A percentile compares a stretch with the other conserved stretches of the same genome.
phyloP scores from a whole-genome alignment of 768 basidiomycete species.

The Lenzites betulinus region DNA sequence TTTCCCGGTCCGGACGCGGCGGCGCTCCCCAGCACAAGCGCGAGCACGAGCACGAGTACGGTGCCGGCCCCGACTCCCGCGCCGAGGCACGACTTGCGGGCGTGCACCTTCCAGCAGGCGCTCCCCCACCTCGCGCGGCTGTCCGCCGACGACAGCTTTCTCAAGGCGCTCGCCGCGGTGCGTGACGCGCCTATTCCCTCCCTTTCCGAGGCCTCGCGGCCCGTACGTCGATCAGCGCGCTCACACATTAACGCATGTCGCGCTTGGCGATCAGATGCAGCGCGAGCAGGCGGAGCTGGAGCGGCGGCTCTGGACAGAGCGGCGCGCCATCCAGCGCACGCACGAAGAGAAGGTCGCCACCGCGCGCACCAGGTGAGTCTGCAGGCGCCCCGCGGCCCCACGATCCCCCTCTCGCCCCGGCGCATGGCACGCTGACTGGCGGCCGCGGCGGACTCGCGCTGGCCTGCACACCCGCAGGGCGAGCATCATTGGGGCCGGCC shows the following conservation, averaged over 20 bases:
- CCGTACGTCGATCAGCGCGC: neutral
- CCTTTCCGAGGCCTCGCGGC: neutral
- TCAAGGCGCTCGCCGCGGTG: constrained; percentile 55
- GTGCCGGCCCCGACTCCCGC: constrained; percentile 3
- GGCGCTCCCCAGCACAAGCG: neutral
- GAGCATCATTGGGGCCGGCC: constrained; percentile 58
- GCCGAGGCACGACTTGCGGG: constrained; percentile 42
- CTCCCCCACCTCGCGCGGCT: constrained; percentile 66
- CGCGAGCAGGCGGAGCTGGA: constrained; percentile 73
- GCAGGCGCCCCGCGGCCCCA: neutral
- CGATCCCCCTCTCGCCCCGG: neutral
- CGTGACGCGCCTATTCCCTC: constrained; percentile 6
- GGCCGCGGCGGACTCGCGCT: neutral
- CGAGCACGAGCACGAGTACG: neutral
- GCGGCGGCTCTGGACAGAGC: constrained; percentile 65
- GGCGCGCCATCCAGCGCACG: constrained; percentile 58
- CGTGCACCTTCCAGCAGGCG: constrained; percentile 67
- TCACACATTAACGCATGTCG: neutral
- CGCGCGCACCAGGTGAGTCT: constrained; percentile 62
- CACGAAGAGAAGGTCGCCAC: constrained; percentile 74
- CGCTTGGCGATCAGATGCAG: constrained; percentile 52
- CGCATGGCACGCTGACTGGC: neutral
- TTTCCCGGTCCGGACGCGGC: constrained; percentile 7
- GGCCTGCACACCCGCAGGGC: constrained; percentile 46
- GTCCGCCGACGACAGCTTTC: constrained; percentile 53